phyloP scores from a whole-genome alignment of 176 grass and related monocot species.

The Triticum timopheevii region DNA sequence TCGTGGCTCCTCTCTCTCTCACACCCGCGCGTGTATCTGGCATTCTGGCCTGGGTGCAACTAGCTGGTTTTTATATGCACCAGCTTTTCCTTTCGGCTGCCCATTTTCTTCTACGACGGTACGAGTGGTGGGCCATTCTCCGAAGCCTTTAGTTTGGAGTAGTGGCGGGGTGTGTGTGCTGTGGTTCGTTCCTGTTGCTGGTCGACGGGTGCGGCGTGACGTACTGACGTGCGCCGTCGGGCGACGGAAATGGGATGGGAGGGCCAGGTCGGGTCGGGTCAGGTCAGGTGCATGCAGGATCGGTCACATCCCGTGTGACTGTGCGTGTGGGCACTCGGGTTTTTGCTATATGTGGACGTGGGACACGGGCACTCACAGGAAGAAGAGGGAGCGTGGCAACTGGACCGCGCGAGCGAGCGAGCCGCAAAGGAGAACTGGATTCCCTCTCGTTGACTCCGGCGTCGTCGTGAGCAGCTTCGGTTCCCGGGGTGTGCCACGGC shows the following conservation, averaged over 20 bases:
- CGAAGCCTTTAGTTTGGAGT: neutral
- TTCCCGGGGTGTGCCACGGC: too few species aligned
- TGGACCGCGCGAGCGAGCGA: neutral
- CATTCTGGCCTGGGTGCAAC: neutral
- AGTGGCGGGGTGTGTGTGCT: neutral
- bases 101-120: neutral
- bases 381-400: neutral
- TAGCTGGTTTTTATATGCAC: neutral
- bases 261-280: neutral
- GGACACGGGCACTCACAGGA: too few species aligned
- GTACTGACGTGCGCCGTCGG: conserved; percentile 32
- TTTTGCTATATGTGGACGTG: neutral
- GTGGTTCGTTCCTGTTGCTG: neutral
- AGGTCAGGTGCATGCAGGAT: neutral
- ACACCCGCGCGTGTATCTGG: neutral
- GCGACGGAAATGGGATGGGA: neutral
- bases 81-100: conserved; percentile 23
- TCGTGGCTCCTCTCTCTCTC: neutral
- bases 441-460: neutral
- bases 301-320: neutral
- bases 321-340: too few species aligned
- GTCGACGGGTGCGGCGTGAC: conserved; percentile 22
- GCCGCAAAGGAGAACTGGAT: neutral
- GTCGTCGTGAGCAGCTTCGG: too few species aligned
- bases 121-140: conserved; percentile 6